These are phyloP conservation scores for Penicillium sp. DNA, from an alignment of 2,329 filamentous ascomycete species.

Conservation along the genomic window DNA sequence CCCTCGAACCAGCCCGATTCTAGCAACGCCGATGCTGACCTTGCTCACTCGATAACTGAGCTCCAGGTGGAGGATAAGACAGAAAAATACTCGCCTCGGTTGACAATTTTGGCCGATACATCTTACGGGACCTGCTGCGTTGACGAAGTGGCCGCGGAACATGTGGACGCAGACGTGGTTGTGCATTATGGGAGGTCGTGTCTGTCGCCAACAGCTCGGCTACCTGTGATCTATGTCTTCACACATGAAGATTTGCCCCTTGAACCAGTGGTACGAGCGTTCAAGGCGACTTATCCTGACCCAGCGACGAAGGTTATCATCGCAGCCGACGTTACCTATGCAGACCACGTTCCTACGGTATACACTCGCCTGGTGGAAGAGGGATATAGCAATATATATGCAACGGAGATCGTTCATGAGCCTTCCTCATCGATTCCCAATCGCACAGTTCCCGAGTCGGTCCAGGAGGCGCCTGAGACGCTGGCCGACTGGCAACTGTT, in stretches of 20 bases:
- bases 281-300: slow-evolving; percentile 60
- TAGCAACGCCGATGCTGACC: slow-evolving; percentile 9
- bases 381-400: slow-evolving; percentile 64
- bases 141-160: slow-evolving; percentile 91
- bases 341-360: slow-evolving; percentile 60
- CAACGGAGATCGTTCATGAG: slow-evolving; percentile 65
- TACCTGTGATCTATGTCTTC: slow-evolving; percentile 86
- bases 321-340: slow-evolving; percentile 83
- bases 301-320: slow-evolving; percentile 59
- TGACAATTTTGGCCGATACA: slow-evolving; percentile 87
- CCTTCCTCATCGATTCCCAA: slow-evolving; percentile 78
- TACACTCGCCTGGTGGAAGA: slow-evolving; percentile 45
- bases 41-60: slow-evolving; percentile 23
- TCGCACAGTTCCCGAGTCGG: slow-evolving; percentile 54
- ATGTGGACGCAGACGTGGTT: slow-evolving; percentile 79
- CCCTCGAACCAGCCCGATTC: slow-evolving; percentile 12
- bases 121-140: slow-evolving; percentile 96
- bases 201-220: slow-evolving; percentile 73
- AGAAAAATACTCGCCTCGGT: slow-evolving; percentile 30
- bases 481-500: slow-evolving; percentile 67
- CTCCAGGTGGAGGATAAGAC: slow-evolving; percentile 19
- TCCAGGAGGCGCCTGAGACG: slow-evolving; percentile 37
- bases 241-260: slow-evolving; percentile 63
- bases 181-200: slow-evolving; percentile 92
- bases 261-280: slow-evolving; percentile 50